Evolutionary conservation across 2,329 filamentous ascomycete species (phyloP), one percentile per base, ranked within the genome.

Genomic region (Spiromastix sp.): DNA sequence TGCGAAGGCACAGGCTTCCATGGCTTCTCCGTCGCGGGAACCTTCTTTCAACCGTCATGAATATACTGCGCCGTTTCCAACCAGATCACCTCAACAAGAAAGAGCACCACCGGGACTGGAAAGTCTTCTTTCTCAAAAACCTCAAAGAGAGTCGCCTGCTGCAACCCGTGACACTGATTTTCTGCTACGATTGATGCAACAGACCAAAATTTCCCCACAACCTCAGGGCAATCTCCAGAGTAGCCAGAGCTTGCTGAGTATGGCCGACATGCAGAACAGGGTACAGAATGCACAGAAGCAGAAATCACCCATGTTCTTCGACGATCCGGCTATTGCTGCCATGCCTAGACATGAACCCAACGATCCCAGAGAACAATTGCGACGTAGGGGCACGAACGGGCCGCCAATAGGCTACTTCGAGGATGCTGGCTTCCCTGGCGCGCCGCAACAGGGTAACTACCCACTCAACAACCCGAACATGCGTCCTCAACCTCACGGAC

Each of bases 111-210:
- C 41, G 11, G 44, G 50, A 1, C 45, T 55, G 8, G 57, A 59
- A 31, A 47, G 45, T 35, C 41, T 54, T 2, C 40, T 57, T 19
- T 37, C 45, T 4, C 48, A 54, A 20, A 45, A 48, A 30, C 36
- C 55, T 57, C 42, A 57, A 38, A 55, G 59, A 55, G 51, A 64
- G 42, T 12, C 17, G 22, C 11, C 27, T 4, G 11, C 27, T 11
- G 27, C 27, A 11, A 63, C 49, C 59, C 74, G 69, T 47, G 83
- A 89, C 48, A 75, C 81, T n/a, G 82, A 93, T 44, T 87, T 91
- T 54, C 64, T 94, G 32, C 83, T 93, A 59, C 82, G 79, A 42
- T 69, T 94, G 19, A 91, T 94, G 83, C 75, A 80, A 46, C 68
- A 72, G 49, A 63, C 68, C 11, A 56, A 55, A 28, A 48, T 62